phyloP scores from a whole-genome alignment of 1,139 yeast genomes.

The Magnusiomyces fungicola region DNA sequence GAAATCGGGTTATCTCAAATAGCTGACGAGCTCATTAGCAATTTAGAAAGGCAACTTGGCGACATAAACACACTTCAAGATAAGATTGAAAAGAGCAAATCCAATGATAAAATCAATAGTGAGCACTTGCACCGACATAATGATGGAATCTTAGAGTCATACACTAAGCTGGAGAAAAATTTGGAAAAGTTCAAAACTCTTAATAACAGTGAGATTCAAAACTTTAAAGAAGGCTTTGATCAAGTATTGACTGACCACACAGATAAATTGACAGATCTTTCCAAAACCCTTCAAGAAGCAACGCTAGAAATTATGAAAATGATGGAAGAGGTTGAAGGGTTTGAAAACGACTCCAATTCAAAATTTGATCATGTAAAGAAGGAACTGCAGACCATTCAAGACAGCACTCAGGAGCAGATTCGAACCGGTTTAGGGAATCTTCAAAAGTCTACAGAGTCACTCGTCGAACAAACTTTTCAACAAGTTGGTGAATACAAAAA shows the following conservation, averaged over 20 bases:
- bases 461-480: slow-evolving; percentile 7
- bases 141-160: slow-evolving; percentile 8
- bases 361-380: slow-evolving; percentile 19
- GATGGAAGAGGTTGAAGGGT: slow-evolving; percentile 12
- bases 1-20: slow-evolving; percentile 15
- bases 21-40: slow-evolving; percentile 25
- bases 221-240: slow-evolving; percentile 6
- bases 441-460: slow-evolving; percentile 19
- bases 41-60: slow-evolving; percentile 24
- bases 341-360: slow-evolving; percentile 16
- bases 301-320: slow-evolving; percentile 8
- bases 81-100: slow-evolving; percentile 20
- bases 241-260: slow-evolving; percentile 17
- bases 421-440: slow-evolving; percentile 18
- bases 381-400: slow-evolving; percentile 20
- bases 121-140: slow-evolving; percentile 17
- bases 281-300: slow-evolving; percentile 8
- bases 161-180: slow-evolving; percentile 15
- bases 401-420: slow-evolving; percentile 20
- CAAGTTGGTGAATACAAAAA: slow-evolving; percentile 6
- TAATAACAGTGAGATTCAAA: slow-evolving; percentile 4
- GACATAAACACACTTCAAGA: slow-evolving; percentile 25
- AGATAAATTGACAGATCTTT: slow-evolving; percentile 13
- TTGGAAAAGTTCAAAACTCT: slow-evolving; percentile 7
- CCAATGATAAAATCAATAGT: slow-evolving; percentile 18